A percentile compares a stretch with the other conserved stretches of the same genome.
Conservation (phyloP, 2,329 filamentous ascomycete genomes). For the Sporothrix variecibatus region DNA sequence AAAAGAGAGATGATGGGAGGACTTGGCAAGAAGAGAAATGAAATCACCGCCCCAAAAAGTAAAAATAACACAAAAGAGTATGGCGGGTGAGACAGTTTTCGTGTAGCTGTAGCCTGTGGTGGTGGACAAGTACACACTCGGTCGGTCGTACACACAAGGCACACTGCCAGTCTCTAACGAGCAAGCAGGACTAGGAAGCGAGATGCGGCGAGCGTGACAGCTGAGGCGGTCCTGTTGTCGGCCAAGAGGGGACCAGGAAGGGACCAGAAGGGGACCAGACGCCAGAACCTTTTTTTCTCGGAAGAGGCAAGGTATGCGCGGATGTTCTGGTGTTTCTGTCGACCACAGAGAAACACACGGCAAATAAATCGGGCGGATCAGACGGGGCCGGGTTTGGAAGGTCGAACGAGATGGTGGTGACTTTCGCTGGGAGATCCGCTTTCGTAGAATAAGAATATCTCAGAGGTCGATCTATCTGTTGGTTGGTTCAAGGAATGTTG, state of each 20-base stretch:
- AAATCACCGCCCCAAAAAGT: not conserved
- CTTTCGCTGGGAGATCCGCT: not conserved
- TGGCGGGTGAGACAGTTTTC: constrained; percentile 21
- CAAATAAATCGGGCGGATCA: not conserved
- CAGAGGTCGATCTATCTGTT: no score
- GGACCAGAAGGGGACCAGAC: not conserved
- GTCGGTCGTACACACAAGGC: constrained; percentile 27
- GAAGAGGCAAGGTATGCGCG: not conserved
- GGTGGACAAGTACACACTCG: constrained; percentile 19
- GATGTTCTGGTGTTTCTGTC: not conserved
- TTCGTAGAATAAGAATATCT: not conserved
- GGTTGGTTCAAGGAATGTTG: not conserved
- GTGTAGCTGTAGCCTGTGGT: constrained; percentile 25
- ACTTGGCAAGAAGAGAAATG: constrained; percentile 6
- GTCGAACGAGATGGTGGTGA: not conserved
- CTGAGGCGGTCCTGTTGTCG: constrained; percentile 15
- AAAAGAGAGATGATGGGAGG: no score
- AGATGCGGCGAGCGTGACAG: constrained; percentile 27
- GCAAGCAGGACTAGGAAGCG: constrained; percentile 25
- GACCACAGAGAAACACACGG: not conserved
- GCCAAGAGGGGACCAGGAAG: not conserved
- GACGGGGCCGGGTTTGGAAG: not conserved
- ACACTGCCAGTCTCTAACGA: constrained; percentile 22
- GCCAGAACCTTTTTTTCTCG: not conserved
- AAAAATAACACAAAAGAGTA: constrained; percentile 14